Conservation (phyloP, 257 asterid species). For the Solanum sitiens region DNA sequence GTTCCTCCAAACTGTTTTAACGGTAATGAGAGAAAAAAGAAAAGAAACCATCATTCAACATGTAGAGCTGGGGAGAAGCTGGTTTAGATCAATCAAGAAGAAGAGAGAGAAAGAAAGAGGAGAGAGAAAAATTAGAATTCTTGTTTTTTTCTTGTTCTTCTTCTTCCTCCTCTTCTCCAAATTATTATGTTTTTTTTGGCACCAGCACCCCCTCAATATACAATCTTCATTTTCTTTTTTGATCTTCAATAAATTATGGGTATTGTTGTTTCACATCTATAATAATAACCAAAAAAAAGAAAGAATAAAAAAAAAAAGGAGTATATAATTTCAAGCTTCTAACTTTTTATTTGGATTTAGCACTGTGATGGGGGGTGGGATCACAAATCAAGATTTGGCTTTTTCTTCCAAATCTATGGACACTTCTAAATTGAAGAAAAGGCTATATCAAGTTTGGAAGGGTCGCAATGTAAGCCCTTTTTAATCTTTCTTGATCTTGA, state of each 20-base stretch:
- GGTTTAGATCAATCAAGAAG: constrained; percentile 1
- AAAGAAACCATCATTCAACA: neutral
- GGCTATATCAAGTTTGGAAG: constrained; percentile 82
- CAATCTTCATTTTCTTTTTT: neutral
- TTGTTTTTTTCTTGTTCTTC: constrained; percentile 9
- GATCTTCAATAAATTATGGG: constrained; percentile 20
- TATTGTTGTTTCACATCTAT: constrained; percentile 10
- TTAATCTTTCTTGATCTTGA: neutral
- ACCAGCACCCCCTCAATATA: constrained; percentile 20
- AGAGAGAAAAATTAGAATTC: constrained; percentile 8
- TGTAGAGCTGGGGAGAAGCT: constrained; percentile 26
- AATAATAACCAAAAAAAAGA: neutral
- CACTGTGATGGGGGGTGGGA: constrained; percentile 28
- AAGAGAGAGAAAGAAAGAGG: neutral
- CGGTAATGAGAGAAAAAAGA: constrained; percentile 19
- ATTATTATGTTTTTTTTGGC: constrained; percentile 12
- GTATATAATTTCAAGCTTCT: neutral
- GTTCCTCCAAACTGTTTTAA: constrained; percentile 4
- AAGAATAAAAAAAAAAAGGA: neutral
- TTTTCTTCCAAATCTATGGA: constrained; percentile 32
- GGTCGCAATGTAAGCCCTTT: constrained; percentile 66
- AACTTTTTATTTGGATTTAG: neutral
- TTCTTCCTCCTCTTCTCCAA: constrained; percentile 6
- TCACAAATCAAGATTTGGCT: constrained; percentile 34
- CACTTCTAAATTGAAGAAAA: constrained; percentile 36